These are phyloP conservation scores for Purshia tridentata DNA, from an alignment of 306 rosid species.

Conservation along the genomic window DNA sequence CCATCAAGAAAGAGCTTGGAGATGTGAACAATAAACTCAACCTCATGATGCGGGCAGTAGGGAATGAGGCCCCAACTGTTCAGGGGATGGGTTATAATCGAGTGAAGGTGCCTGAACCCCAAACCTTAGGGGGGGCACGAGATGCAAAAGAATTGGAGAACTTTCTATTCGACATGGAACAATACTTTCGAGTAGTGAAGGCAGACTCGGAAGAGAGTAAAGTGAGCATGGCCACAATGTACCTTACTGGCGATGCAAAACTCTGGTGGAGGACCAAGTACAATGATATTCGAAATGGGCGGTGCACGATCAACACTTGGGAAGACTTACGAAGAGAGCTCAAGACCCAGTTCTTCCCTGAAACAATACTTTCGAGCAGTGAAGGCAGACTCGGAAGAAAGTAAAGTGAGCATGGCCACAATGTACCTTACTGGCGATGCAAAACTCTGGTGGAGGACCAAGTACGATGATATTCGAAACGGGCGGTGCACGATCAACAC, in stretches of 20 bases:
- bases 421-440: no score
- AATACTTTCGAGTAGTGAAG: neutral
- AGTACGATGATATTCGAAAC: no score
- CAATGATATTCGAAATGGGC: neutral
- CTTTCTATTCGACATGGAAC: neutral
- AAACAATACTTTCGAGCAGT: no score
- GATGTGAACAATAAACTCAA: neutral
- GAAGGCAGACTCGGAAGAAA: no score
- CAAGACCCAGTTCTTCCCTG: neutral
- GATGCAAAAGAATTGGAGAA: neutral
- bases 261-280: neutral
- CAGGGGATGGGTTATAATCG: neutral
- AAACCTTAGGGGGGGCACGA: neutral
- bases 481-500: no score
- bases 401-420: no score
- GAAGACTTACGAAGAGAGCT: neutral
- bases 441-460: no score
- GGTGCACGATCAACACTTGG: neutral
- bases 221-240: neutral
- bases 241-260: neutral
- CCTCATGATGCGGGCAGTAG: neutral
- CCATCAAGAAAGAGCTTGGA: neutral
- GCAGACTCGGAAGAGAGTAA: neutral
- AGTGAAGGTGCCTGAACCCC: neutral
- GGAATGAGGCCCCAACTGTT: neutral